These are phyloP conservation scores for Citropsis articulata DNA, from an alignment of 345 rosid species.

Conservation along the genomic window DNA sequence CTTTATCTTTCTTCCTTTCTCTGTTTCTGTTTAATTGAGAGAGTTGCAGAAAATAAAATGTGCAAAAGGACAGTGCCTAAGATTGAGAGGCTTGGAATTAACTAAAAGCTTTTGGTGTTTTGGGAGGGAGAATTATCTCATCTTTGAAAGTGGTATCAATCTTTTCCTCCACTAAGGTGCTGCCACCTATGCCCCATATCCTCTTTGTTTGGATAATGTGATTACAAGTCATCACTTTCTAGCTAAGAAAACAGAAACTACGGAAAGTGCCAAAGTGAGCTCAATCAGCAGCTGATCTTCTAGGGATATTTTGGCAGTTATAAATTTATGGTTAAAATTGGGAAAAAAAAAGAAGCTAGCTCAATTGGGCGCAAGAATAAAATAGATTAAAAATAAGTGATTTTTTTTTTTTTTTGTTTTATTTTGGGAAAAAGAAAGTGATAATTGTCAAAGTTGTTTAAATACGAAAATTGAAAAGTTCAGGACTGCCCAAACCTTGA, in stretches of 20 bases:
- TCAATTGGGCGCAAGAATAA: too few relatives aligned
- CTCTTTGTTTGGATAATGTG: conserved; percentile 44
- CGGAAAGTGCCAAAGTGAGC: neutral
- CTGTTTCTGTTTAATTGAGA: neutral
- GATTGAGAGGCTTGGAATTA: conserved; percentile 38
- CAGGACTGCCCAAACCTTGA: too few relatives aligned
- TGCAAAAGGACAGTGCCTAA: conserved; percentile 6
- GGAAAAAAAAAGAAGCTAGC: too few relatives aligned
- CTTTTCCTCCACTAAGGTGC: conserved; percentile 49
- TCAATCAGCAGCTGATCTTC: neutral
- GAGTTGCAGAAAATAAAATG: neutral
- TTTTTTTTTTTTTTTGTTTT: too few relatives aligned
- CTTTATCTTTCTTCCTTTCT: neutral
- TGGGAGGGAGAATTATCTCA: conserved; percentile 33
- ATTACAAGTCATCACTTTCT: conserved; percentile 11
- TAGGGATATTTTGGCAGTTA: neutral
- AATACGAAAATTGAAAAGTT: too few relatives aligned
- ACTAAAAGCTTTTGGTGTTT: conserved; percentile 12
- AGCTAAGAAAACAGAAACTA: neutral
- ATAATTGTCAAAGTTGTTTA: too few relatives aligned
- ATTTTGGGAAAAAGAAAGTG: too few relatives aligned
- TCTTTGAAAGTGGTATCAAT: conserved; percentile 25
- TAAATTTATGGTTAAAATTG: too few relatives aligned
- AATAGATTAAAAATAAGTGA: too few relatives aligned
- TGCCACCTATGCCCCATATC: conserved; percentile 64